A percentile compares a stretch with the other conserved stretches of the same genome.
phyloP scores from a whole-genome alignment of 768 basidiomycete genomes.

The Lactarius quietus region DNA sequence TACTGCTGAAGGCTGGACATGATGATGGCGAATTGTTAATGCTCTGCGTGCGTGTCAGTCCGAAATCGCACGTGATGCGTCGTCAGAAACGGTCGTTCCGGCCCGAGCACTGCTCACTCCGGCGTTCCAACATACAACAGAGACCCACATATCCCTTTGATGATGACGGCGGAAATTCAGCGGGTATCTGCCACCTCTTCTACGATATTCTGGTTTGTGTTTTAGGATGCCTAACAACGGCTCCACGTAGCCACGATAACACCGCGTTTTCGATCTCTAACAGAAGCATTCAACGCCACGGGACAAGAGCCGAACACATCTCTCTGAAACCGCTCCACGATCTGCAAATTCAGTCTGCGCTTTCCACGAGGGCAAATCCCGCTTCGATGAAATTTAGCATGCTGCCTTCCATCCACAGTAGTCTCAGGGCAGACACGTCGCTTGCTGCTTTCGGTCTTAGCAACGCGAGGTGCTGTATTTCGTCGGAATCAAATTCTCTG shows the following conservation, averaged over 20 bases:
- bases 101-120: background rate
- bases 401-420: background rate
- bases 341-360: background rate
- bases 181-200: background rate
- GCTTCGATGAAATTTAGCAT: background rate
- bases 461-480: background rate
- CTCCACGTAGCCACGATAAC: background rate
- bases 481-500: background rate
- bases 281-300: background rate
- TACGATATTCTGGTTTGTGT: background rate
- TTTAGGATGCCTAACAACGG: background rate
- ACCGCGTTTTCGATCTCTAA: background rate
- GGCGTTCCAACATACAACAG: background rate
- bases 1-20: conserved; percentile 26
- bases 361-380: background rate
- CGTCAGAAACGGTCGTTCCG: background rate
- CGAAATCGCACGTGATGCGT: background rate
- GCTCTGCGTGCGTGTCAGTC: background rate
- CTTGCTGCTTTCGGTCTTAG: background rate
- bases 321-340: background rate
- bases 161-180: background rate
- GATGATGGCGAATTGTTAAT: background rate
- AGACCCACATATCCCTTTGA: background rate
- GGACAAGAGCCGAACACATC: background rate
- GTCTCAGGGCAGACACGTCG: background rate